Evolutionary conservation across 345 rosid genomes (phyloP).

Genomic region (Xanthoceras sorbifolium): DNA sequence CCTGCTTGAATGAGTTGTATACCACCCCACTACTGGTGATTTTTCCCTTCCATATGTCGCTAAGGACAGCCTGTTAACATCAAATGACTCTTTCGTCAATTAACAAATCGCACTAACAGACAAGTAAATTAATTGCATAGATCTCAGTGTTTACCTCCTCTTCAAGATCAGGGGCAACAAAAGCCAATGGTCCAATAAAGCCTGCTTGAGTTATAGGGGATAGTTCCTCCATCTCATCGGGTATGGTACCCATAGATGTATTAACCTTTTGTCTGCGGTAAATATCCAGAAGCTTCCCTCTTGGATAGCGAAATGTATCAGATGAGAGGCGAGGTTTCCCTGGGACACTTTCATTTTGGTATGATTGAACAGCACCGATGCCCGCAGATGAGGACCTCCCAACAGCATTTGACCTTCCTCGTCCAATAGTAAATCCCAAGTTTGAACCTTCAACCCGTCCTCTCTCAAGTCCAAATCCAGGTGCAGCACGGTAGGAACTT

Average conservation of each 20-base stretch:
- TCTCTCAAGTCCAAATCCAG: conserved; percentile 63
- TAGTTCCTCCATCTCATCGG: conserved; percentile 50
- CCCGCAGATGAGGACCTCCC: conserved; percentile 40
- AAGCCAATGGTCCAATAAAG: conserved; percentile 53
- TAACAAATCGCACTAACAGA: background rate
- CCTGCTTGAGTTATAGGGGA: conserved; percentile 33
- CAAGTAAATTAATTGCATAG: background rate
- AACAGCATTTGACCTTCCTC: conserved; percentile 53
- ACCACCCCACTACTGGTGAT: conserved; percentile 51
- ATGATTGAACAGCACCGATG: conserved; percentile 26
- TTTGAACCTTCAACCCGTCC: conserved; percentile 50
- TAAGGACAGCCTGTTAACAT: conserved; percentile 40
- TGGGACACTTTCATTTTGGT: conserved; percentile 36
- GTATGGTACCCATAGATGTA: conserved; percentile 37
- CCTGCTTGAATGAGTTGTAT: conserved; percentile 41
- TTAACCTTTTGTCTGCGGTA: conserved; percentile 50
- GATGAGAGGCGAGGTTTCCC: conserved; percentile 40
- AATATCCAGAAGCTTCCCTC: conserved; percentile 70
- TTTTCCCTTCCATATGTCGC: conserved; percentile 56
- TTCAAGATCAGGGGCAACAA: conserved; percentile 53
- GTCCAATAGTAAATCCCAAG: conserved; percentile 57
- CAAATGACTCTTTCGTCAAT: background rate
- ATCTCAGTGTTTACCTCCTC: conserved; percentile 47
- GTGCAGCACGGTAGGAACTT: conserved; percentile 53
- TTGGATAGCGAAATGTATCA: conserved; percentile 54